Base-by-base conservation (phyloP, 148 eudicot species). In the Silene latifolia region DNA sequence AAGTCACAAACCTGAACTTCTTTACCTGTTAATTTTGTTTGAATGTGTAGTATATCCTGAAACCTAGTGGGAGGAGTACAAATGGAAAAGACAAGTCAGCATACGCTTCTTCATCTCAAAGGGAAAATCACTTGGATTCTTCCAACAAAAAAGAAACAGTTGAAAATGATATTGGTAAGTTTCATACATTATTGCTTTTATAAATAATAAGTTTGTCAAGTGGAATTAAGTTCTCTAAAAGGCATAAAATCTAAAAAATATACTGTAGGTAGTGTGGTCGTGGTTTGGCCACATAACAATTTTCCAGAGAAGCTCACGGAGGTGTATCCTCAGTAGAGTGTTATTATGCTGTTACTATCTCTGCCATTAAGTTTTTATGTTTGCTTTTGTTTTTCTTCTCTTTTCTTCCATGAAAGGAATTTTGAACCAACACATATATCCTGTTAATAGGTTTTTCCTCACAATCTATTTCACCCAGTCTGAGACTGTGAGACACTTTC, bases 71-170 rank as follows among this genome's bases (percentile, higher is more conserved):
- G 67, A 95, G 85, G 86, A 77, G 79, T 75, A 46, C 85, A 53
- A 83, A 81, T 80, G 88, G 85, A 78, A 94, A 90, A 78, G 96
- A 85, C 63, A 89, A 88, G 77, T 79, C 97, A 44, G 77, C 87
- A 4, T 82, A 85, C 72, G 76, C 79, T 69, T 71, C 81, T 74
- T 83, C 83, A 70, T 68, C 88, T 19, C 89, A 82, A 54, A 83
- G 87, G 73, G 89, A 85, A 65, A 87, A 68, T 68, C 89, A 83
- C 32, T 39, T 72, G 51, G 83, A 82, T 69, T 47, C 82, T 69
- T 82, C 82, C 53, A 74, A 83, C 71, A 79, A 83, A 86, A 76
- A 75, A 81, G 87, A 69, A 83, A 87, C 66, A 60, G 58, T 76
- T 15, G 86, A 83, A 69, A 85, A 74, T 47, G 89, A 83, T 70